Evolutionary conservation across 2,329 filamentous ascomycete genomes (phyloP).

Genomic region (Pseudopithomyces chartarum): DNA sequence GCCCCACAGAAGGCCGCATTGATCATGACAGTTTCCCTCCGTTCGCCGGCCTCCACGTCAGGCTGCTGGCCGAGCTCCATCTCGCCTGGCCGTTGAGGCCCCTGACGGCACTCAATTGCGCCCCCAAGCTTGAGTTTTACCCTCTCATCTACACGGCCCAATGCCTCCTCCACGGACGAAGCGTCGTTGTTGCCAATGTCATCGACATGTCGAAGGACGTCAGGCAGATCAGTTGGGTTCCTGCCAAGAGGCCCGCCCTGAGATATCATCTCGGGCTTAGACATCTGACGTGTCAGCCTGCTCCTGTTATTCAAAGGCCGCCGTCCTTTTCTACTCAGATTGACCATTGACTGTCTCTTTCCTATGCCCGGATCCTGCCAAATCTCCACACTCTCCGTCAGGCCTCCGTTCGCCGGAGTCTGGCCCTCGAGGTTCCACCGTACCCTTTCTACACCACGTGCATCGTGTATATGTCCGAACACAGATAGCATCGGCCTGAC

Average conservation of each 20-base stretch:
- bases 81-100: slow-evolving; percentile 16
- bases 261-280: slow-evolving; percentile 16
- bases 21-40: slow-evolving; percentile 75
- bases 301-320: slow-evolving; percentile 36
- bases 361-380: slow-evolving; percentile 66
- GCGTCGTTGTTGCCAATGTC: slow-evolving; percentile 28
- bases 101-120: slow-evolving; percentile 20
- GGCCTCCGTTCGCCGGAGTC: slow-evolving; percentile 47
- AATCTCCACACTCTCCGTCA: slow-evolving; percentile 49
- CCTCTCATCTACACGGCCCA: slow-evolving; percentile 27
- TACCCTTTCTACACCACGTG: slow-evolving; percentile 66
- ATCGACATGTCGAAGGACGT: slow-evolving; percentile 25
- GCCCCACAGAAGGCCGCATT: slow-evolving; percentile 78
- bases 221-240: slow-evolving; percentile 25
- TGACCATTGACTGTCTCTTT: slow-evolving; percentile 67
- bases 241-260: slow-evolving; percentile 8
- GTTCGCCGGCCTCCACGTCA: slow-evolving; percentile 41
- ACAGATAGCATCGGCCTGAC: slow-evolving; percentile 68
- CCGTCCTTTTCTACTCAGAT: slow-evolving; percentile 58
- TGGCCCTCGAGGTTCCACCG: slow-evolving; percentile 54
- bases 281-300: slow-evolving; percentile 32
- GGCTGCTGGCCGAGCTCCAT: slow-evolving; percentile 16
- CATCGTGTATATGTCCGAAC: slow-evolving; percentile 75
- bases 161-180: slow-evolving; percentile 23
- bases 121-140: slow-evolving; percentile 21